Evolutionary conservation across 768 basidiomycete species (phyloP).

Genomic region (Mycena metata): DNA sequence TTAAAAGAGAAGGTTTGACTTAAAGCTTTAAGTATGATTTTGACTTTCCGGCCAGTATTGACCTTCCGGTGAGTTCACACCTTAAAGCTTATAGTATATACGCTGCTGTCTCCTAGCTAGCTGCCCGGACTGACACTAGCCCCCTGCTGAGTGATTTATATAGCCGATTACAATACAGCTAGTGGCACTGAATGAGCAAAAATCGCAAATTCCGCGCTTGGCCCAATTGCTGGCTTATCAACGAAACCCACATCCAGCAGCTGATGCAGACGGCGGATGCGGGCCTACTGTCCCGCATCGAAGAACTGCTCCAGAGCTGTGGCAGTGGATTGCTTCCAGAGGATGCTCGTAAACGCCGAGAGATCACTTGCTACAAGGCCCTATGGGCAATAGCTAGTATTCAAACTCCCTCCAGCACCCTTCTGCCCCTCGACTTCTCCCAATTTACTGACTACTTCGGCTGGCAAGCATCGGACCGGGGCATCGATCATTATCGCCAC

Average conservation of each 20-base stretch:
- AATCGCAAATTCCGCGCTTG: no score
- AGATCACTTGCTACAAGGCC: slow-evolving; percentile 22
- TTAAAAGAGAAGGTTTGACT: no score
- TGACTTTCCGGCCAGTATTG: no score
- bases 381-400: slow-evolving; percentile 22
- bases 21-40: no score
- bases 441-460: background rate
- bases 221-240: no score
- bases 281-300: background rate
- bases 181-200: no score
- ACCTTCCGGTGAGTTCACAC: no score
- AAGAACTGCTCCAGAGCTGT: slow-evolving; percentile 1
- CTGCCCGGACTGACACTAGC: no score
- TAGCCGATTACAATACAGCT: no score
- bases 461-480: background rate
- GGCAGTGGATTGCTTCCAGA: slow-evolving; percentile 2
- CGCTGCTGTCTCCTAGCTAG: no score
- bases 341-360: background rate
- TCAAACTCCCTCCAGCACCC: background rate
- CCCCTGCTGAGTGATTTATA: no score
- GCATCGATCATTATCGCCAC: background rate
- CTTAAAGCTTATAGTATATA: no score
- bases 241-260: slow-evolving; percentile 14
- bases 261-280: background rate
- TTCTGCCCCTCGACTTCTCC: background rate